A percentile compares a stretch with the other conserved stretches of the same genome.
phyloP scores from a whole-genome alignment of 306 rosid species.

The Begonia peltatifolia region DNA sequence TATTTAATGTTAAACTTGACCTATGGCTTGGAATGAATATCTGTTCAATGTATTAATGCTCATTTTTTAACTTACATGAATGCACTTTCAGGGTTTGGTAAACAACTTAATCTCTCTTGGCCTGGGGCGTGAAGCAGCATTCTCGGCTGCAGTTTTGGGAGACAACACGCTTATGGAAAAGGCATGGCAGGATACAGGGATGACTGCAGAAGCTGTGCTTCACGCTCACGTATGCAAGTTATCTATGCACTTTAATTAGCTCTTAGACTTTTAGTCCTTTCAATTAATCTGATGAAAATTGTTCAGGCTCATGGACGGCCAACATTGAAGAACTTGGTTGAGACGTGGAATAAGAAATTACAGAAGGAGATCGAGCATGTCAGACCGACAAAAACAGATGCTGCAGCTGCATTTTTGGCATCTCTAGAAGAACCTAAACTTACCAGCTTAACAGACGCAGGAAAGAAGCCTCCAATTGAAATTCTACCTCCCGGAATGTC shows the following conservation, averaged over 20 bases:
- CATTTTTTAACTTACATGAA: no score
- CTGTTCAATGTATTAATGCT: no score
- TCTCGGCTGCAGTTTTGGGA: conserved; percentile 89
- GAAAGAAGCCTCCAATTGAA: conserved; percentile 88
- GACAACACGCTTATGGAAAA: conserved; percentile 97
- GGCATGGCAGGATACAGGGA: conserved; percentile 99
- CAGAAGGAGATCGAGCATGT: conserved; percentile 85
- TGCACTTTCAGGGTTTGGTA: conserved; percentile 52
- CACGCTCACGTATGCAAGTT: conserved; percentile 69
- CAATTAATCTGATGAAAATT: conserved; percentile 7
- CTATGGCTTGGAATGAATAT: no score
- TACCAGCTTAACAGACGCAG: conserved; percentile 85
- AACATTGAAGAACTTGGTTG: conserved; percentile 78
- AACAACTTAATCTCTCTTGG: conserved; percentile 78
- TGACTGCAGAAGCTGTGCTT: conserved; percentile 98
- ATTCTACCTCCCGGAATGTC: conserved; percentile 91
- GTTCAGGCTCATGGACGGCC: conserved; percentile 94
- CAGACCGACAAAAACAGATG: conserved; percentile 58
- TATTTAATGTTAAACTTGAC: no score
- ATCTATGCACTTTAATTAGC: conserved; percentile 6
- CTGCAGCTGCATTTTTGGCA: conserved; percentile 79
- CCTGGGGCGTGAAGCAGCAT: conserved; percentile 95
- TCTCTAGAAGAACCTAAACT: conserved; percentile 94
- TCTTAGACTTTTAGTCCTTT: conserved; percentile 5
- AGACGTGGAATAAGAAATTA: conserved; percentile 82